A percentile compares a stretch with the other conserved stretches of the same genome.
phyloP scores from a whole-genome alignment of 2,329 filamentous ascomycete genomes.

The Thelonectria olida region DNA sequence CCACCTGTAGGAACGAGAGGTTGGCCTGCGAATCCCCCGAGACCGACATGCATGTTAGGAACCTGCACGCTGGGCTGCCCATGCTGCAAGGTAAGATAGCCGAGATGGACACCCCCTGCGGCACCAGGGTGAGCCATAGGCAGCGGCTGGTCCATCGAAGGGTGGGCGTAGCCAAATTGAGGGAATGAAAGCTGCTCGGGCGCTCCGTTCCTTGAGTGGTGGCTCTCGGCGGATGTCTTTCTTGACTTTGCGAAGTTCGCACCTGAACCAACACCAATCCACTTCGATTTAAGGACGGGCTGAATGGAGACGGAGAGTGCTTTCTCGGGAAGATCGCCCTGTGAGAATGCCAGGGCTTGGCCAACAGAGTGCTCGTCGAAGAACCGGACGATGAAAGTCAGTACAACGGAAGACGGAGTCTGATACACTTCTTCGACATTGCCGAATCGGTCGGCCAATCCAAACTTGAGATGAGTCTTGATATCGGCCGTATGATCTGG shows the following conservation, averaged over 20 bases:
- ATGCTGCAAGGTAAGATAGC: constrained; percentile 20
- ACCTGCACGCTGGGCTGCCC: constrained; percentile 12
- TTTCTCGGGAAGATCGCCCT: constrained; percentile 37
- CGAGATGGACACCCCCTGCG: neutral
- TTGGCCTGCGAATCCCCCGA: neutral
- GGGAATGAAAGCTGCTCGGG: constrained; percentile 5
- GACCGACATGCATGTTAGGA: neutral
- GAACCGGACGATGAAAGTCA: constrained; percentile 44
- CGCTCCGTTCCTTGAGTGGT: neutral
- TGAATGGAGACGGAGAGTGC: constrained; percentile 38
- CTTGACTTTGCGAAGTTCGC: neutral
- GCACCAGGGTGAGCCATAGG: neutral
- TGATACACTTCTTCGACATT: constrained; percentile 42
- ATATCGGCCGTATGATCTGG: constrained; percentile 30
- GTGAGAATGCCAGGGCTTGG: constrained; percentile 36
- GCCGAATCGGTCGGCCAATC: constrained; percentile 41
- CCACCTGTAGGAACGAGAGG: constrained; percentile 9
- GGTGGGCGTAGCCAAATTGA: neutral
- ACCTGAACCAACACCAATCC: constrained; percentile 23
- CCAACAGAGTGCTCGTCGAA: constrained; percentile 36
- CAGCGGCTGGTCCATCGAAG: constrained; percentile 1
- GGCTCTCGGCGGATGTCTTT: neutral
- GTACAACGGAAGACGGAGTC: constrained; percentile 18
- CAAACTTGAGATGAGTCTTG: constrained; percentile 42
- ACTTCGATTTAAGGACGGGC: constrained; percentile 45